phyloP scores from a whole-genome alignment of 2,329 filamentous ascomycete genomes.

The Microcyclospora tardicrescens region DNA sequence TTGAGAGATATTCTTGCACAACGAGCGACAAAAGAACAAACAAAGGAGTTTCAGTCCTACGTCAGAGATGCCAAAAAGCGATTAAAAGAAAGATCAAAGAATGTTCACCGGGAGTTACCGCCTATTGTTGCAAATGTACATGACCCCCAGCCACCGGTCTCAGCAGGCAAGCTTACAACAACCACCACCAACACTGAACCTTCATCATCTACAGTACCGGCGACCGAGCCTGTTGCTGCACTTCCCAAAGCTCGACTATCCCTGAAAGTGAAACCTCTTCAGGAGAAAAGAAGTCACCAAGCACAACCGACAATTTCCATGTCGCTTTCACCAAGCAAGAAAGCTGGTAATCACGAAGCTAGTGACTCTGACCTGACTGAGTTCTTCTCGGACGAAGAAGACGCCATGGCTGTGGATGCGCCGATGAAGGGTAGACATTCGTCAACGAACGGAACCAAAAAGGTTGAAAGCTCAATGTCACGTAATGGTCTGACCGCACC shows the following conservation, averaged over 20 bases:
- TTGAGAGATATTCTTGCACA: slow-evolving; percentile 32
- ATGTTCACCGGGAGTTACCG: slow-evolving; percentile 22
- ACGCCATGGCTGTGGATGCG: slow-evolving; percentile 13
- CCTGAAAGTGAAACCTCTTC: slow-evolving; percentile 17
- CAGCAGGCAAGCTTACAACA: background rate
- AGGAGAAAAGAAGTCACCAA: slow-evolving; percentile 2
- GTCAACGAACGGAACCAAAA: slow-evolving; percentile 9
- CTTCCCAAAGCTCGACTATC: slow-evolving; percentile 16
- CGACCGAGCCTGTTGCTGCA: slow-evolving; percentile 16
- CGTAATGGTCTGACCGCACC: slow-evolving; percentile 16
- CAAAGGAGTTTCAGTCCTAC: slow-evolving; percentile 27
- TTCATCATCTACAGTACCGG: slow-evolving; percentile 13
- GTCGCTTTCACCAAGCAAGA: slow-evolving; percentile 14
- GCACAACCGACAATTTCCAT: slow-evolving; percentile 1
- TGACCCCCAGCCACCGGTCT: background rate
- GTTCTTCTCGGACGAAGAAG: slow-evolving; percentile 23
- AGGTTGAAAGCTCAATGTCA: slow-evolving; percentile 18
- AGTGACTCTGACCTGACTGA: slow-evolving; percentile 19
- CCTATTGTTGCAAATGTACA: slow-evolving; percentile 16
- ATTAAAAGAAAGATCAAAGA: slow-evolving; percentile 17
- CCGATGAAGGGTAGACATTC: background rate
- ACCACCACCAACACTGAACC: slow-evolving; percentile 1
- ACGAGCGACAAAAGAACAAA: slow-evolving; percentile 27
- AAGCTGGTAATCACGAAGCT: slow-evolving; percentile 12
- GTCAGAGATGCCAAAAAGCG: slow-evolving; percentile 32